Conservation (phyloP, 345 rosid species). For the Arabis alpina region DNA sequence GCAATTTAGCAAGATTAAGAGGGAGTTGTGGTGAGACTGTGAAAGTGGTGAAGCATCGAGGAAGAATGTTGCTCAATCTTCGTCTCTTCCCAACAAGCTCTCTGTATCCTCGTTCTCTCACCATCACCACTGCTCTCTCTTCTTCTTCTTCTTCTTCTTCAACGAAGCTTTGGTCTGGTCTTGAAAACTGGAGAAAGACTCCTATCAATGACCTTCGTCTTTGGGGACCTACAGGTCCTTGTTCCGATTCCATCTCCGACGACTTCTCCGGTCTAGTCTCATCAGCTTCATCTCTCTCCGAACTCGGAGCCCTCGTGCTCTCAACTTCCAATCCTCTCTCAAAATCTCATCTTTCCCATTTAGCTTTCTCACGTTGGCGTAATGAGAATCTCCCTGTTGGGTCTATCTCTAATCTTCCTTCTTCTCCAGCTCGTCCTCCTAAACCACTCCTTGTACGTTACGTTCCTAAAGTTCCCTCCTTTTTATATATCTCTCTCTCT, state of each 20-base stretch:
- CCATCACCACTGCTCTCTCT: constrained; percentile 31
- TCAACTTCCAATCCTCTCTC: constrained; percentile 66
- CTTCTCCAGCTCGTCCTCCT: constrained; percentile 74
- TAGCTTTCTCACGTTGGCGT: constrained; percentile 80
- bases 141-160: constrained; percentile 48
- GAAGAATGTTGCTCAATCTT: constrained; percentile 18
- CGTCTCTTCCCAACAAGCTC: constrained; percentile 18
- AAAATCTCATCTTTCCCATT: constrained; percentile 75
- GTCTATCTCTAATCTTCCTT: constrained; percentile 56
- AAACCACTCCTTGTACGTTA: constrained; percentile 65
- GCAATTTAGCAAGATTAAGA: not conserved
- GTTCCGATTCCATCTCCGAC: not conserved
- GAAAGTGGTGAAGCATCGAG: not conserved
- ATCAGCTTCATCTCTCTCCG: constrained; percentile 78
- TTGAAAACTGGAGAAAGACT: constrained; percentile 65
- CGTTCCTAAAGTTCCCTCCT: constrained; percentile 16
- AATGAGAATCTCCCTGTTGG: constrained; percentile 65
- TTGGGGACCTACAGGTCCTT: constrained; percentile 80
- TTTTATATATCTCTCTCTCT: not conserved
- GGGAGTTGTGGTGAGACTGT: not conserved
- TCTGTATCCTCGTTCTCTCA: constrained; percentile 17
- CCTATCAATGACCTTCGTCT: constrained; percentile 65
- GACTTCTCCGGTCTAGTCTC: constrained; percentile 19
- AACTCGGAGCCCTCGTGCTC: constrained; percentile 83
- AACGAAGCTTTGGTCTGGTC: constrained; percentile 69